These are phyloP conservation scores for Curvularia spicifera DNA, from an alignment of 2,329 filamentous ascomycete genomes.

Conservation along the genomic window DNA sequence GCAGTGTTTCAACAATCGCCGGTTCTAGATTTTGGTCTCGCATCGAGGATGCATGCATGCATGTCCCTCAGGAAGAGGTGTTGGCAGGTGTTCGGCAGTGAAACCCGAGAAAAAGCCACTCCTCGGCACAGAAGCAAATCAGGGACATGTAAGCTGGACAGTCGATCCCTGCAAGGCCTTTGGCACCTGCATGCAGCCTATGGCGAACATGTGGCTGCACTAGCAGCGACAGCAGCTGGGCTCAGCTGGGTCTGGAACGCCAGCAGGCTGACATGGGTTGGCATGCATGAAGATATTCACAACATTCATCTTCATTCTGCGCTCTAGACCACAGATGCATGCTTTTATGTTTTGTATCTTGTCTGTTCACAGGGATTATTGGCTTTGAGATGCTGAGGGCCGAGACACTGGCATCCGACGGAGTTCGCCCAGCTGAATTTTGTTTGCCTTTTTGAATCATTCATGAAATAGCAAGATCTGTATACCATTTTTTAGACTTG, in stretches of 20 bases:
- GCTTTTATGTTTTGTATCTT: background rate
- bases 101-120: background rate
- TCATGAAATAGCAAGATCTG: background rate
- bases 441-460: background rate
- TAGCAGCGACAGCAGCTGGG: background rate
- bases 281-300: background rate
- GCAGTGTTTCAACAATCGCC: background rate
- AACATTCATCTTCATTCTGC: background rate
- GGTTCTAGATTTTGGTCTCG: background rate
- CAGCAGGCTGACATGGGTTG: background rate
- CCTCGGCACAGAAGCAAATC: background rate
- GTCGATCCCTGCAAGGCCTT: background rate
- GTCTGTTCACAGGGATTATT: background rate
- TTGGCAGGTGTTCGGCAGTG: background rate
- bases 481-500: no score
- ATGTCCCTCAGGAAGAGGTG: background rate
- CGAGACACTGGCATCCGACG: background rate
- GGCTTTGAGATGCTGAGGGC: background rate
- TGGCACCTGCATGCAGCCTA: background rate
- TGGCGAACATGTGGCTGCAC: background rate
- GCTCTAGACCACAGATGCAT: background rate
- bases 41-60: background rate
- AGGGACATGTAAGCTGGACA: background rate
- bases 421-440: background rate
- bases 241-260: slow-evolving; percentile 2